Evolutionary conservation across 1,284 basidiomycete species (phyloP), one percentile per base, ranked within the genome.

Genomic region (Cryptococcus sp.): DNA sequence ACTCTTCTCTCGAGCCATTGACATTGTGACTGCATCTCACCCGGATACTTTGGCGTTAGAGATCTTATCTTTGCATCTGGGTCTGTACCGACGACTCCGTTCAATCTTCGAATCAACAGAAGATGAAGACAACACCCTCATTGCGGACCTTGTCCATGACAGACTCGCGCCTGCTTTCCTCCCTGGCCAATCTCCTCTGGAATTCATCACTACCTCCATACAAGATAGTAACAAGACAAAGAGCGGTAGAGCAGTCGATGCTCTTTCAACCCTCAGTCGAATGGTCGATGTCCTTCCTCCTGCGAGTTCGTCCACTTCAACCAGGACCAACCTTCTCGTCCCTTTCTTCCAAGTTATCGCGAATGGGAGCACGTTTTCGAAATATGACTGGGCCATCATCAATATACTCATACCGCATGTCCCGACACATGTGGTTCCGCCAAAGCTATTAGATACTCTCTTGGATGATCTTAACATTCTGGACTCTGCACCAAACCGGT

Each of bases 231-330:
- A 53, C 10, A 69, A 70, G 56, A 51, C 64, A 0, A 56, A 62
- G 8, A 61, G 62, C 10, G 49, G 58, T 13, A 66, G 70, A 4
- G 58, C 71, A 0, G 52, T 56, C 5, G 72, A 73, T 33, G 56
- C 62, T 1, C 53, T 70, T 4, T 53, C 53, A 2, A 58, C 50
- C 6, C n/a, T 38, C 3, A 33, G 31, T 4, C 23, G 50, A 8
- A 52, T 57, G 50, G 38, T 53, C 46, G 44, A 47, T 30, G 37
- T 38, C 44, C 57, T 49, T 30, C 60, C 49, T n/a, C 42, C 49
- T 23, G 60, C 53, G 23, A 38, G 34, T 7, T 52, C 37, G 30
- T 42, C 53, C 0, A 35, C 51, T 15, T 57, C 58, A 2, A 37
- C 14, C 8, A 14, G 34, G 5, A n/a, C 55, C 4, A 57, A 57